These are phyloP conservation scores for Begonia fuchsioides DNA, from an alignment of 306 rosid species.

Conservation along the genomic window DNA sequence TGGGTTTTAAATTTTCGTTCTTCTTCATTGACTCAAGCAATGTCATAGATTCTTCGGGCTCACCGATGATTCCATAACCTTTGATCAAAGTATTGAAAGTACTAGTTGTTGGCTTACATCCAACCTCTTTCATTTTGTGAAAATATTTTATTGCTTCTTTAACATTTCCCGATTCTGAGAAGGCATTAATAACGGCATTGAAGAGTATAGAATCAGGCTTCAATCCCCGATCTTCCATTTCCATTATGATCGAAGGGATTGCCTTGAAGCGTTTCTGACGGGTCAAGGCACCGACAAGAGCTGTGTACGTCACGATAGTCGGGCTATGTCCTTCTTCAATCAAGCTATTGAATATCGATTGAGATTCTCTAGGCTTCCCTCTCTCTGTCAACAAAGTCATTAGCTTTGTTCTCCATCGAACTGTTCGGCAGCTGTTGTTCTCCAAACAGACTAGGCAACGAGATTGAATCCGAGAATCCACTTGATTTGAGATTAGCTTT, in stretches of 20 bases:
- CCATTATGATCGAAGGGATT: slow-evolving; percentile 46
- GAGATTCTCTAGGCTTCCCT: slow-evolving; percentile 75
- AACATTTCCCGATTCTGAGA: slow-evolving; percentile 61
- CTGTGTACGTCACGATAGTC: slow-evolving; percentile 71
- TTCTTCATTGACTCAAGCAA: slow-evolving; percentile 55
- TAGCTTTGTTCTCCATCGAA: slow-evolving; percentile 72
- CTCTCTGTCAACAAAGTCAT: slow-evolving; percentile 53
- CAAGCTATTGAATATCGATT: slow-evolving; percentile 39
- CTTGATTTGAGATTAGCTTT: slow-evolving; percentile 28
- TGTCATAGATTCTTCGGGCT: slow-evolving; percentile 56
- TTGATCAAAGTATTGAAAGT: slow-evolving; percentile 85
- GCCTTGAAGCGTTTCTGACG: slow-evolving; percentile 69
- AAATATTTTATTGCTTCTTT: slow-evolving; percentile 58
- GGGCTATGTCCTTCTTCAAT: slow-evolving; percentile 80
- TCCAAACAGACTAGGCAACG: slow-evolving; percentile 49
- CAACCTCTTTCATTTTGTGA: slow-evolving; percentile 55
- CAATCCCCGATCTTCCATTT: slow-evolving; percentile 57
- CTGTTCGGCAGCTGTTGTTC: slow-evolving; percentile 51
- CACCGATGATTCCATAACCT: slow-evolving; percentile 67
- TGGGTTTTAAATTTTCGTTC: slow-evolving; percentile 49
- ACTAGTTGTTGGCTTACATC: slow-evolving; percentile 76
- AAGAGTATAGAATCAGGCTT: slow-evolving; percentile 79
- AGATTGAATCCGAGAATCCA: slow-evolving; percentile 27
- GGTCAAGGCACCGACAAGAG: slow-evolving; percentile 79
- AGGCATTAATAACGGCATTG: slow-evolving; percentile 90